Evolutionary conservation across 78 protist genomes (phyloP).

Genomic region (Monosiga brevicollis): DNA sequence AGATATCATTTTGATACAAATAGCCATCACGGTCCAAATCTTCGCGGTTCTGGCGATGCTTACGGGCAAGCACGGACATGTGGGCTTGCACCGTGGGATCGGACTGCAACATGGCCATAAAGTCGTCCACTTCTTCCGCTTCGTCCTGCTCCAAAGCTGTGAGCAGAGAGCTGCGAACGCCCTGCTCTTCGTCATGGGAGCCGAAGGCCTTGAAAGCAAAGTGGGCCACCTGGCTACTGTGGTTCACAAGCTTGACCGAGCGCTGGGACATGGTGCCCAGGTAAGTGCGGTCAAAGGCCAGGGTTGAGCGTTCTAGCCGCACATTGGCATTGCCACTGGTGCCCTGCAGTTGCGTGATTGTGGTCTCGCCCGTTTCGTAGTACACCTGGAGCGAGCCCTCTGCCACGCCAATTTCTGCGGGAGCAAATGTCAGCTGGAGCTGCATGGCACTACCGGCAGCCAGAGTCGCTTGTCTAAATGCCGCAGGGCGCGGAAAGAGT

Average conservation of each 20-base stretch:
- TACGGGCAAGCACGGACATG: conserved; percentile 5
- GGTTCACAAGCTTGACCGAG: conserved; percentile 31
- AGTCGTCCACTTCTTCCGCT: not conserved
- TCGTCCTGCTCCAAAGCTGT: not conserved
- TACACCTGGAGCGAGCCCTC: not conserved
- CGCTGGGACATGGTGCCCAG: conserved; percentile 18
- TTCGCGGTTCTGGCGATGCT: not conserved
- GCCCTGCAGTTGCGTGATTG: conserved; percentile 3
- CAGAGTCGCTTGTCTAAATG: not conserved
- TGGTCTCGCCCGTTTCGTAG: conserved; percentile 36
- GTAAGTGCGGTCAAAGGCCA: conserved; percentile 34
- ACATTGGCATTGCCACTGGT: conserved; percentile 15
- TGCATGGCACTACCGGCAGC: conserved; percentile 2
- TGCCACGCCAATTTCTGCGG: not conserved
- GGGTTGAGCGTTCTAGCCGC: conserved; percentile 10
- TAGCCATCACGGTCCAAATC: not conserved
- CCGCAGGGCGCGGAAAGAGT: too few species aligned
- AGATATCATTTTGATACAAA: conserved; percentile 12
- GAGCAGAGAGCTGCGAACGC: not conserved
- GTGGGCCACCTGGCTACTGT: conserved; percentile 2
- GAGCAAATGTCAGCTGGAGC: conserved; percentile 4
- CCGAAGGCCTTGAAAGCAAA: conserved; percentile 14
- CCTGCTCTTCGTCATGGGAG: conserved; percentile 13
- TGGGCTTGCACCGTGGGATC: not conserved
- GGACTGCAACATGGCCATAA: not conserved